Evolutionary conservation across 1,139 yeast genomes (phyloP).

Genomic region (Suhomyces guaymorum): DNA sequence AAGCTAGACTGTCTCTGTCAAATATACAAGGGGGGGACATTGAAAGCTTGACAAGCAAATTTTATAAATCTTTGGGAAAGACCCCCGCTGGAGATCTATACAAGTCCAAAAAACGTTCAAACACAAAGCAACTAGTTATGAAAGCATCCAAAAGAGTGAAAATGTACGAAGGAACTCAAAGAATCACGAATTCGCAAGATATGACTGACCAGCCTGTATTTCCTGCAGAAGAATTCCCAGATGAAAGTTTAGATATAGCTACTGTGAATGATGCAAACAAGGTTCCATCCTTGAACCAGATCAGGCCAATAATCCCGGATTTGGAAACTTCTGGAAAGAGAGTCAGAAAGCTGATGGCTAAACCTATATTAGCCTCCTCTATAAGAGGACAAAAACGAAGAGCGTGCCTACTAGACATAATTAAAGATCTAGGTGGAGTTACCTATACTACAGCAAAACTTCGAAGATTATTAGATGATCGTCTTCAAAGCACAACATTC

Average conservation of each 20-base stretch:
- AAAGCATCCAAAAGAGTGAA: constrained; percentile 4
- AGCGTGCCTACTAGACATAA: constrained; percentile 32
- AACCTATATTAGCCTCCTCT: constrained; percentile 11
- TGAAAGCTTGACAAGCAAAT: no score
- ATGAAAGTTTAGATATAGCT: no score
- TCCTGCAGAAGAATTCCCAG: no score
- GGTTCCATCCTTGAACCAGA: constrained; percentile 8
- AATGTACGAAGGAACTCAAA: no score
- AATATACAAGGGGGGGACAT: constrained; percentile 13
- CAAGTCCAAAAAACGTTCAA: constrained; percentile 16
- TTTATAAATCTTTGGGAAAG: constrained; percentile 26
- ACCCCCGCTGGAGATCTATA: constrained; percentile 25
- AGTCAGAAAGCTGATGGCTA: constrained; percentile 7
- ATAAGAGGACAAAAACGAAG: constrained; percentile 31
- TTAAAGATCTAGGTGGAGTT: constrained; percentile 46
- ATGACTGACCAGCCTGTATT: no score
- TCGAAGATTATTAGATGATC: constrained; percentile 36
- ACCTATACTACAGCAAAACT: constrained; percentile 37
- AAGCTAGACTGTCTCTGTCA: constrained; percentile 5
- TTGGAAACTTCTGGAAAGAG: constrained; percentile 5
- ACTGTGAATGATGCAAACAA: no score
- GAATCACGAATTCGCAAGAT: no score
- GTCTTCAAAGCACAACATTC: constrained; percentile 34
- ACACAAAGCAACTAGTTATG: not conserved
- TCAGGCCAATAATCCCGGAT: constrained; percentile 16